These are phyloP conservation scores for Suillus placidus DNA, from an alignment of 768 basidiomycete genomes.

Conservation along the genomic window DNA sequence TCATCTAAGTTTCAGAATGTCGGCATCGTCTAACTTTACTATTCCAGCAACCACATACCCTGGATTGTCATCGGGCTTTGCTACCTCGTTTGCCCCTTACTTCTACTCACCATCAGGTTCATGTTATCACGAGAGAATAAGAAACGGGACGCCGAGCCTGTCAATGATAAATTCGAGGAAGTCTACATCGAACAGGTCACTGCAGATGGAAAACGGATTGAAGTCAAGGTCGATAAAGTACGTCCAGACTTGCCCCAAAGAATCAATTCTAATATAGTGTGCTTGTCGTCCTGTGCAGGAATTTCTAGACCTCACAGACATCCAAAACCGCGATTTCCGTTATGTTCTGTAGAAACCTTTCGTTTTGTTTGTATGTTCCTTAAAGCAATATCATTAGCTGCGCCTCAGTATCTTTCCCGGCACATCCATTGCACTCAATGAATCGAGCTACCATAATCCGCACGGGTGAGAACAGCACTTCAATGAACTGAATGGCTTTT, in stretches of 20 bases:
- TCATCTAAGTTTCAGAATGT: not conserved
- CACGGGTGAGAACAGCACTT: not conserved
- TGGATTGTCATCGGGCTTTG: constrained; percentile 78
- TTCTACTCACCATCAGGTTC: constrained; percentile 53
- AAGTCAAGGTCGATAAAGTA: constrained; percentile 70
- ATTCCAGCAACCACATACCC: constrained; percentile 64
- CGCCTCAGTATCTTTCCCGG: not conserved
- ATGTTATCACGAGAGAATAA: constrained; percentile 63
- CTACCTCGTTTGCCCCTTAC: constrained; percentile 53
- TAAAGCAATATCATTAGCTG: not conserved
- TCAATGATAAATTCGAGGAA: constrained; percentile 57
- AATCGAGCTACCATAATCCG: not conserved
- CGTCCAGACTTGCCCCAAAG: constrained; percentile 11
- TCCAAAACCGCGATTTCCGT: constrained; percentile 66
- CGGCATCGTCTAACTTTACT: not conserved
- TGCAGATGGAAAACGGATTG: constrained; percentile 54
- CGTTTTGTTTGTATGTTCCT: not conserved
- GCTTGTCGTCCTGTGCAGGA: not conserved
- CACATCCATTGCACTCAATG: not conserved
- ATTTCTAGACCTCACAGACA: constrained; percentile 59
- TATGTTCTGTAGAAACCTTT: constrained; percentile 47
- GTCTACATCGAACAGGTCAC: constrained; percentile 57
- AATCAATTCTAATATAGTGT: not conserved
- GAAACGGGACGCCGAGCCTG: constrained; percentile 58
- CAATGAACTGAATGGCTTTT: not conserved